Evolutionary conservation across 208 protist genomes (phyloP), one percentile per base, ranked within the genome.

Genomic region (Leishmania mexicana): DNA sequence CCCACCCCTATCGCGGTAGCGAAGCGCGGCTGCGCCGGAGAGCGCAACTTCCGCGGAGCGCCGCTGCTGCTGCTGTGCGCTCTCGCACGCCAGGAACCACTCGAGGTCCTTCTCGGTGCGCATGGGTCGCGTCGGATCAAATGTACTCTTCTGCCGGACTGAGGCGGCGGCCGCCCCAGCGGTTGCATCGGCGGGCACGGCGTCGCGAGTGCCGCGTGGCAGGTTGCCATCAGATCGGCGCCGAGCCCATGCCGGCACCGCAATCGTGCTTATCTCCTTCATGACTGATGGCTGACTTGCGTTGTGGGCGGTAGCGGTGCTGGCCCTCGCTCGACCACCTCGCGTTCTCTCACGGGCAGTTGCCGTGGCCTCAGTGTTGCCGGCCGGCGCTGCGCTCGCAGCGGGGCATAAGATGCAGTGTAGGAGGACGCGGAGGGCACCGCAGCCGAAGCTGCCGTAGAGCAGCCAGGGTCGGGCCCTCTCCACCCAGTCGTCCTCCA

Each of bases 401-500:
- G 72, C 21, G 28, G 40, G 40, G 58, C 35, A 58, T 13, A 70
- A 65, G 40, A 79, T 10, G 42, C 47, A 51, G 13, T 83, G 57
- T 21, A 88, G 45, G 3, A 86, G 82, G 0, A 62, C 70, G 19
- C 80, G 75, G 73, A 92, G 80, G 4, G 85, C 74, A 19, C 75
- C 83, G 28, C 80, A 81, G 17, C 81, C 49, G 6, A 87, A 62
- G 11, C 75, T 64, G 31, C 53, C 38, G 75, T 85, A 78, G 38
- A 91, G 68, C 5, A 87, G 45, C 21, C 60, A 70, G 42, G 3
- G 57, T 51, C 82, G 78, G 0, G 79, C 74, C 35, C 45, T 40
- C 2, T 86, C 84, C 35, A 86, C 31, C 79, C 78, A 81, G 70
- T 79, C 82, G 58, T 92, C 90, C 67, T 89, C 86, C n/a, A 96